Conservation (phyloP, 2,329 filamentous ascomycete genomes). For the Coniella vitis region DNA sequence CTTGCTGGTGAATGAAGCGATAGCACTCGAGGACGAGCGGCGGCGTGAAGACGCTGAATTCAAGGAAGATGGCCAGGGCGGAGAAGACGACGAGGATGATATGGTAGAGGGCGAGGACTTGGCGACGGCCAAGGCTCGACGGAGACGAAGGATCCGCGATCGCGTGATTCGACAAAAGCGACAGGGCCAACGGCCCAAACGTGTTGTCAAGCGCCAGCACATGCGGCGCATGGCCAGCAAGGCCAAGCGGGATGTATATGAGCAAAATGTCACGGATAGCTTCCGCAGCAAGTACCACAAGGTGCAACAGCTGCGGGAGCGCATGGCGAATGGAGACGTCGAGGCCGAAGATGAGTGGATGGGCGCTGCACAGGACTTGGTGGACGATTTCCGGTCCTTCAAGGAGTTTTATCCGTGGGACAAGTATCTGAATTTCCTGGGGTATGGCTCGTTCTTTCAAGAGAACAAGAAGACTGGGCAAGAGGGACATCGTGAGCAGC, state of each 20-base stretch:
- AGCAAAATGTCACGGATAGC: conserved; percentile 22
- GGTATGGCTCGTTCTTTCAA: conserved; percentile 31
- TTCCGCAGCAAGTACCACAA: conserved; percentile 33
- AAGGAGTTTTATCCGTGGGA: conserved; percentile 62
- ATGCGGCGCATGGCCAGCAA: conserved; percentile 20
- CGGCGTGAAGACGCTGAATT: conserved; percentile 22
- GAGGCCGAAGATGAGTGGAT: conserved; percentile 49
- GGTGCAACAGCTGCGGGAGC: conserved; percentile 35
- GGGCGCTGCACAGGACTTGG: conserved; percentile 49
- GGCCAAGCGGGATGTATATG: conserved; percentile 22
- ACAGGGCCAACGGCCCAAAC: conserved; percentile 7
- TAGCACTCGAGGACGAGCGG: conserved; percentile 52
- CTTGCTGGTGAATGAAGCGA: conserved; percentile 67
- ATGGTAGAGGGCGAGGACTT: conserved; percentile 22
- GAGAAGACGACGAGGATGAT: conserved; percentile 18
- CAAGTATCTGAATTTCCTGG: conserved; percentile 53
- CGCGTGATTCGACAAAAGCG: conserved; percentile 19
- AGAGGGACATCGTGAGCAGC: conserved; percentile 7
- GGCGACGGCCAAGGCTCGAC: conserved; percentile 26
- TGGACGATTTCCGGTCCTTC: conserved; percentile 57
- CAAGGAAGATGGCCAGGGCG: conserved; percentile 20
- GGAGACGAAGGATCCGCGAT: conserved; percentile 20
- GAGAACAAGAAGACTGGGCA: conserved; percentile 26
- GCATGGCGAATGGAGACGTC: conserved; percentile 34
- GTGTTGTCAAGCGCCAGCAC: conserved; percentile 10